These are phyloP conservation scores for Stropharia rugosoannulata DNA, from an alignment of 768 basidiomycete genomes.

Conservation along the genomic window DNA sequence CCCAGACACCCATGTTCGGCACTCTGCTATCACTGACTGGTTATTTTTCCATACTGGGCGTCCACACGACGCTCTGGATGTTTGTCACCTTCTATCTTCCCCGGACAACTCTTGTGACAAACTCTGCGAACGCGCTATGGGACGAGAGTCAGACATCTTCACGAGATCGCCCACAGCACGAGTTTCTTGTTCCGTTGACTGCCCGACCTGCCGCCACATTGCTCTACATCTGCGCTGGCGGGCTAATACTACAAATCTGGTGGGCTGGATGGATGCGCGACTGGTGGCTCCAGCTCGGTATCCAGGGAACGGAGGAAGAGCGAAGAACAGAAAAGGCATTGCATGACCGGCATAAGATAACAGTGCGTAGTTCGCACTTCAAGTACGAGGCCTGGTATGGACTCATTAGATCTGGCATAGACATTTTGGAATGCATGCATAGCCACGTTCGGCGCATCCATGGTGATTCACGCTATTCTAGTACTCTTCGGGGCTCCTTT, in stretches of 20 bases:
- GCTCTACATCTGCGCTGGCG: constrained; percentile 55
- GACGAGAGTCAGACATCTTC: constrained; percentile 35
- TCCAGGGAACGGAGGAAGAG: constrained; percentile 42
- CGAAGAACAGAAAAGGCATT: constrained; percentile 40
- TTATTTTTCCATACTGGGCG: constrained; percentile 55
- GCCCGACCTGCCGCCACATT: constrained; percentile 56
- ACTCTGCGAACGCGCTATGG: constrained; percentile 29
- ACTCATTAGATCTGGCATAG: constrained; percentile 31
- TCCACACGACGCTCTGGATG: constrained; percentile 62
- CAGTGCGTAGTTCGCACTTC: constrained; percentile 30
- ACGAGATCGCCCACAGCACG: constrained; percentile 66
- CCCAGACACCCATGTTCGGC: not conserved
- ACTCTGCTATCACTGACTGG: not conserved
- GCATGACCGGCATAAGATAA: constrained; percentile 34
- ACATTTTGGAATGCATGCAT: constrained; percentile 47
- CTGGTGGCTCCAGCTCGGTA: constrained; percentile 49
- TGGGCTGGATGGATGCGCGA: constrained; percentile 68
- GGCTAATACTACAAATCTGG: constrained; percentile 57
- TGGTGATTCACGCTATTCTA: constrained; percentile 45
- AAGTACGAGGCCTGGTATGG: constrained; percentile 4
- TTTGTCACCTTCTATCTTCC: constrained; percentile 75
- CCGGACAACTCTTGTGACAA: constrained; percentile 47
- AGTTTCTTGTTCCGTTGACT: constrained; percentile 69
- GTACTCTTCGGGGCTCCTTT: constrained; percentile 79
- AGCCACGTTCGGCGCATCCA: constrained; percentile 50